These are phyloP conservation scores for Phytophthora podocarpi DNA, from an alignment of 352 stramenopile species.

Conservation along the genomic window DNA sequence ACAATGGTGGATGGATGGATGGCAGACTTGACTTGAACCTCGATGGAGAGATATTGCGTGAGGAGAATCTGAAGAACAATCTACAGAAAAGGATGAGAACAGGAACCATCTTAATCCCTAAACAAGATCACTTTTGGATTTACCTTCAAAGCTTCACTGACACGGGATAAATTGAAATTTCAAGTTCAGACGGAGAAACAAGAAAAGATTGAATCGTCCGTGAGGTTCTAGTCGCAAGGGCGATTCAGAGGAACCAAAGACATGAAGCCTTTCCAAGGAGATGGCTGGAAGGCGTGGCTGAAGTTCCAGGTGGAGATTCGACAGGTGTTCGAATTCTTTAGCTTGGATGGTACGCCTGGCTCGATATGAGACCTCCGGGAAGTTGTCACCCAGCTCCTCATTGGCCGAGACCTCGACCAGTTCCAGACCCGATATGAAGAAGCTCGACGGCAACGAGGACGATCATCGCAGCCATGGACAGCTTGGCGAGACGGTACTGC, in stretches of 20 bases:
- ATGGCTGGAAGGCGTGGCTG: neutral
- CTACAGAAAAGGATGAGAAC: too few species aligned
- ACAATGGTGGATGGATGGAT: too few species aligned
- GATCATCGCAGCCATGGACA: neutral
- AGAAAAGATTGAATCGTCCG: neutral
- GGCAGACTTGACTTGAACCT: too few species aligned
- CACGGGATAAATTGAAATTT: slow-evolving; percentile 4
- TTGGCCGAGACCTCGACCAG: neutral
- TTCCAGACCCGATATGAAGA: neutral
- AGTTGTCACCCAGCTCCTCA: neutral
- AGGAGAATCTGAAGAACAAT: too few species aligned
- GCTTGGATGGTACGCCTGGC: neutral
- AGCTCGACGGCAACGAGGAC: neutral
- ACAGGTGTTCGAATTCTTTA: neutral
- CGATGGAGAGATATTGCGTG: too few species aligned
- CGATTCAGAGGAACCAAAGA: neutral
- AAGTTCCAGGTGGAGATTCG: neutral
- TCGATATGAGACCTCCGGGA: neutral
- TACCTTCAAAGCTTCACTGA: too few species aligned
- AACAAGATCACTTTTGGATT: too few species aligned
- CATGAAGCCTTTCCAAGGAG: neutral
- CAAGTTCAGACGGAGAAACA: neutral
- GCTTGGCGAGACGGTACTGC: neutral
- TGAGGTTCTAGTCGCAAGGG: neutral
- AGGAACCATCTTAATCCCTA: too few species aligned